A percentile compares a stretch with the other conserved stretches of the same genome.
These are phyloP conservation scores for Liquidambar formosana DNA, from an alignment of 164 flowering plant species.

Conservation along the genomic window DNA sequence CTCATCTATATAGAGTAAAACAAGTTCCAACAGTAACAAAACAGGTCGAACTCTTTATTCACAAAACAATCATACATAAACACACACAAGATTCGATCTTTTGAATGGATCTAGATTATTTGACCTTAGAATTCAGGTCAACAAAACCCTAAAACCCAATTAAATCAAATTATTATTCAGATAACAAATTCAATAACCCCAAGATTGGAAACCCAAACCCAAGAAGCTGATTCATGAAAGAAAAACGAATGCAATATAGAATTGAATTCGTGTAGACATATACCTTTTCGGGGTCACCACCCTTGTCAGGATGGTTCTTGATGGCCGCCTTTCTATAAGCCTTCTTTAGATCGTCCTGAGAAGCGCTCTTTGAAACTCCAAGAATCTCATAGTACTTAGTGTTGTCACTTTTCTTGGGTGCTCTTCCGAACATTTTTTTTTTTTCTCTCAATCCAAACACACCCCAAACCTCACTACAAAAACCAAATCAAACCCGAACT, in stretches of 20 bases:
- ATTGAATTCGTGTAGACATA: background rate
- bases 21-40: no score
- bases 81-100: no score
- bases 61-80: no score
- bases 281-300: conserved; percentile 64
- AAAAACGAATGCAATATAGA: background rate
- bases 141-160: no score
- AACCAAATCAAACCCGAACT: no score
- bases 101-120: no score
- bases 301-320: conserved; percentile 67
- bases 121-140: no score
- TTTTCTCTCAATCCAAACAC: background rate
- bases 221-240: background rate
- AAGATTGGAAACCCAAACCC: background rate
- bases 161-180: no score
- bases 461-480: background rate
- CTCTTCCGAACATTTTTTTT: conserved; percentile 39
- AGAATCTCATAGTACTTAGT: conserved; percentile 52
- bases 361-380: conserved; percentile 53
- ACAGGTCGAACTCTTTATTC: no score
- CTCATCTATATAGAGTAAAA: no score
- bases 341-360: conserved; percentile 58
- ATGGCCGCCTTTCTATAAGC: conserved; percentile 62
- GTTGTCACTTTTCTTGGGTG: conserved; percentile 61
- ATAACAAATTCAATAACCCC: no score